A percentile compares a stretch with the other conserved stretches of the same genome.
phyloP scores from a whole-genome alignment of 106 monocot species.

The Dendrobium huoshanense region DNA sequence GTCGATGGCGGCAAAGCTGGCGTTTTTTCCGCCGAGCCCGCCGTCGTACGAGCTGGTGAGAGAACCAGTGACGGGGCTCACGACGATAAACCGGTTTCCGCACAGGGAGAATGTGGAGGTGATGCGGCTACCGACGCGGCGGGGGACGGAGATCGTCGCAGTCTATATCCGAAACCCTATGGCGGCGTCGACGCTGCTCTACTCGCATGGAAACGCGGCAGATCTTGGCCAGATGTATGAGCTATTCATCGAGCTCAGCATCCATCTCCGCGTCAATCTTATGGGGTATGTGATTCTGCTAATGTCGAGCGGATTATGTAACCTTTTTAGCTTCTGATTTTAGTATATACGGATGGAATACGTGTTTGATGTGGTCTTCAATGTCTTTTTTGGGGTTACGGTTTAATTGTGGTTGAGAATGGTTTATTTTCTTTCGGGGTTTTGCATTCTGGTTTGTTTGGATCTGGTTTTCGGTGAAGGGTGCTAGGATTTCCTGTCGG shows the following conservation, averaged over 20 bases:
- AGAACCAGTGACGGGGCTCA: constrained; percentile 9
- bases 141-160: constrained; percentile 25
- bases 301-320: not conserved
- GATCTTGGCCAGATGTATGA: constrained; percentile 33
- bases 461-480: not conserved
- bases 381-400: not conserved
- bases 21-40: constrained; percentile 29
- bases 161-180: constrained; percentile 25
- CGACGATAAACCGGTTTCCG: constrained; percentile 13
- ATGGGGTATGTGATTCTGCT: constrained; percentile 10
- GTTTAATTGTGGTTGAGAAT: not conserved
- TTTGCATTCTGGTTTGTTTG: not conserved
- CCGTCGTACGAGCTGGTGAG: constrained; percentile 22
- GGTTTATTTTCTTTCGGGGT: not conserved
- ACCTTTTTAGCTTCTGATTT: not conserved
- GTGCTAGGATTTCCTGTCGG: too few species aligned
- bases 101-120: constrained; percentile 33
- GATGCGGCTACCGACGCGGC: constrained; percentile 15
- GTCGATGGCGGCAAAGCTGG: constrained; percentile 33
- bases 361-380: not conserved
- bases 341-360: not conserved
- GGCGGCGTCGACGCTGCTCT: constrained; percentile 19
- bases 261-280: constrained; percentile 27
- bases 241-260: constrained; percentile 27
- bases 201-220: constrained; percentile 35